A percentile compares a stretch with the other conserved stretches of the same genome.
Conservation (phyloP, 2,329 filamentous ascomycete genomes). For the Colletotrichum tabaci region DNA sequence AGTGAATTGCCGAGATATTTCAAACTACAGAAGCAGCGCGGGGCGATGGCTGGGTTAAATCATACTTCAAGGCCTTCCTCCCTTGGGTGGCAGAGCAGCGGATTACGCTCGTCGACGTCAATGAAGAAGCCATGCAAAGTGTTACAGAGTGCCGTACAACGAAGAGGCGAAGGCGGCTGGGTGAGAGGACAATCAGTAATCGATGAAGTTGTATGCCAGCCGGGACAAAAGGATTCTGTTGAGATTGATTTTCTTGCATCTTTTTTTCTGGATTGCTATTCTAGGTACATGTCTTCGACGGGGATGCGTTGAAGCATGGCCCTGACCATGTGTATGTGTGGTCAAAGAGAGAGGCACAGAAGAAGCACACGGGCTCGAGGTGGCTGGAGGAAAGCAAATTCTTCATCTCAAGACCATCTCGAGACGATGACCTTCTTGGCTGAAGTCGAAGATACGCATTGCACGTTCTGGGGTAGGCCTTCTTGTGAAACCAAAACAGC, state of each 20-base stretch:
- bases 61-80: background rate
- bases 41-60: background rate
- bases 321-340: background rate
- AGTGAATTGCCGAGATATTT: background rate
- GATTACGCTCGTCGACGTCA: background rate
- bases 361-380: background rate
- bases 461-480: background rate
- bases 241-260: too few species aligned
- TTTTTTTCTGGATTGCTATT: background rate
- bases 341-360: background rate
- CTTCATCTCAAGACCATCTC: background rate
- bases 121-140: background rate
- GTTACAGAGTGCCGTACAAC: background rate
- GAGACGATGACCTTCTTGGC: background rate
- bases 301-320: background rate
- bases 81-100: background rate
- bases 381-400: background rate
- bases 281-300: background rate
- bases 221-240: background rate
- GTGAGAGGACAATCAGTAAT: background rate
- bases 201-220: background rate
- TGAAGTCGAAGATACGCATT: background rate
- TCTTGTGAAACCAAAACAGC: background rate
- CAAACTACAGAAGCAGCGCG: background rate
- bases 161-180: background rate